Evolutionary conservation across 106 monocot species (phyloP), one percentile per base, ranked within the genome.

Genomic region (Vanilla planifolia): DNA sequence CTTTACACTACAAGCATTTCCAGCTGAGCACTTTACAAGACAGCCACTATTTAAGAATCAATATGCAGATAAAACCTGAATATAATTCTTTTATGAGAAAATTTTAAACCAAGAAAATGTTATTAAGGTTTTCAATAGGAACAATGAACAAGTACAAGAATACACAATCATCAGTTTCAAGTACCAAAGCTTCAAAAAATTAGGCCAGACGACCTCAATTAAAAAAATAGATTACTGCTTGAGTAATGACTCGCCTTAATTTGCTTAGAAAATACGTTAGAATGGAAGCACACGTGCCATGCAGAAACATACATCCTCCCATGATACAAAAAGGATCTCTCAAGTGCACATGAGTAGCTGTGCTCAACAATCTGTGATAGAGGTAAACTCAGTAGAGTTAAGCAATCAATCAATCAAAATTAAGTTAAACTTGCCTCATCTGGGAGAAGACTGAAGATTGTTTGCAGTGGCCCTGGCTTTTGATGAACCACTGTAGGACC

Each of bases 231-330:
- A 35, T 34, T 57, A 11, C 21, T 25, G 9, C 3, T 56, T 25
- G 32, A 73, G 27, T 9, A 71, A 33, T 30, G 58, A 17, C 75
- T 75, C 62, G 91, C 98, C 98, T 98, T 98, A 43, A 98, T 98
- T 80, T 98, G 98, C 73, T 98, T 98, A 51, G 88, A 84, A 67
- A 98, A 98, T 68, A 98, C 80, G 62, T 98, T 98, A 34, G 98
- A 98, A 82, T 98, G 98, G 68, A 98, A 98, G 68, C 98, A 98
- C 70, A 98, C 88, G 39, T 98, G 98, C 98, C 98, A 98, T 22
- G 85, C 79, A 67, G 98, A 98, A 51, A 92, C 85, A 68, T 92
- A 98, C 82, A 98, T 88, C 57, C 98, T 84, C 33, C 98, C 98
- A 77, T 98, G 98, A 65, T 98, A 98, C 67, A 98, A 48, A 71